Evolutionary conservation across 192 early-diverging fungal genomes (phyloP).

Genomic region (Podila minutissima): DNA sequence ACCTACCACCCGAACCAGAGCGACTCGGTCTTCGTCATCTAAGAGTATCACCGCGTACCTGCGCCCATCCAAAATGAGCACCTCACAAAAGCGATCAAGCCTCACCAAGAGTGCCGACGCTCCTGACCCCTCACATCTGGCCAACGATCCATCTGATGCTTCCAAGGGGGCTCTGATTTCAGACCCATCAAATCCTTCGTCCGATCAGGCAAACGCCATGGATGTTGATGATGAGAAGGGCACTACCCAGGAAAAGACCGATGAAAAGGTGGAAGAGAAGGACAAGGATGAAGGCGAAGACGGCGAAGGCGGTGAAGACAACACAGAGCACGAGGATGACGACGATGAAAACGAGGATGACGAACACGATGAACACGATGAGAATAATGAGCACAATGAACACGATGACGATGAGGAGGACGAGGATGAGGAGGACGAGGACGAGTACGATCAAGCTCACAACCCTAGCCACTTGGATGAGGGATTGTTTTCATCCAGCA

Average conservation of each 20-base stretch:
- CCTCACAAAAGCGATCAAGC: slow-evolving; percentile 42
- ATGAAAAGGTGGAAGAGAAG: background rate
- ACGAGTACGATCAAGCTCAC: slow-evolving; percentile 39
- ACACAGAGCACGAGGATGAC: background rate
- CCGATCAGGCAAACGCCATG: background rate
- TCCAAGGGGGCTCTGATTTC: too few species aligned
- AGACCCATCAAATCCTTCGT: background rate
- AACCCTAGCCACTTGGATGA: slow-evolving; percentile 47
- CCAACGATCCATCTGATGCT: too few species aligned
- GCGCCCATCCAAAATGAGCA: slow-evolving; percentile 48
- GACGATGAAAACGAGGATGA: background rate
- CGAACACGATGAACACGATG: slow-evolving; percentile 5
- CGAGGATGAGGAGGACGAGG: slow-evolving; percentile 52
- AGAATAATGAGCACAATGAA: slow-evolving; percentile 18
- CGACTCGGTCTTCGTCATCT: slow-evolving; percentile 7
- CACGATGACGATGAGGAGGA: slow-evolving; percentile 41
- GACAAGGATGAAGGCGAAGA: background rate
- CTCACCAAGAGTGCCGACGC: slow-evolving; percentile 7
- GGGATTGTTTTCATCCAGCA: slow-evolving; percentile 45
- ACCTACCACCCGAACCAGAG: slow-evolving; percentile 7
- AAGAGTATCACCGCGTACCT: slow-evolving; percentile 23
- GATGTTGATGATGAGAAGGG: slow-evolving; percentile 3
- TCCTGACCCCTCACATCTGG: background rate
- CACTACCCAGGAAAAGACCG: background rate
- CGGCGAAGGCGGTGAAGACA: background rate